Evolutionary conservation across 2,329 filamentous ascomycete genomes (phyloP).

Genomic region (Cercospora brassicicola): DNA sequence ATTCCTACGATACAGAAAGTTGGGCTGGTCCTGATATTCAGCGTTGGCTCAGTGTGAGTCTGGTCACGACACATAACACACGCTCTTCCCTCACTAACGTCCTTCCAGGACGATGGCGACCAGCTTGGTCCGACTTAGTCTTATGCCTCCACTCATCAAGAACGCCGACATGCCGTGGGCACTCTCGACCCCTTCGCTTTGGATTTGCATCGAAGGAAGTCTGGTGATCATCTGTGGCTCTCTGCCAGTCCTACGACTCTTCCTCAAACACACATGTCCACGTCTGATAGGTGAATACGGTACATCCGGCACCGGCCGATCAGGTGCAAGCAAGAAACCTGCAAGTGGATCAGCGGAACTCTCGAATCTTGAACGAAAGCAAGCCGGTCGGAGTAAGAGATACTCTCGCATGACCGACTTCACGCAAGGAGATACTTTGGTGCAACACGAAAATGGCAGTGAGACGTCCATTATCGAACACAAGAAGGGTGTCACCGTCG

Average conservation of each 20-base stretch:
- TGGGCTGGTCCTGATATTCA: slow-evolving; percentile 19
- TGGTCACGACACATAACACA: neutral
- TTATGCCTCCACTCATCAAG: slow-evolving; percentile 20
- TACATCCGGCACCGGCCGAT: slow-evolving; percentile 1
- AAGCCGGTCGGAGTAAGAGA: slow-evolving; percentile 1
- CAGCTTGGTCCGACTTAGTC: slow-evolving; percentile 19
- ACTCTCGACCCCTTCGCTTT: slow-evolving; percentile 18
- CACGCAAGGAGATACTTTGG: slow-evolving; percentile 14
- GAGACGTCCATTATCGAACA: slow-evolving; percentile 17
- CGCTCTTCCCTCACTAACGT: neutral
- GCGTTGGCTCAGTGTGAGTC: slow-evolving; percentile 22
- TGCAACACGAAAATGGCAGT: slow-evolving; percentile 16
- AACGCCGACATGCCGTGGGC: slow-evolving; percentile 18
- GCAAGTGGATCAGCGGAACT: slow-evolving; percentile 15
- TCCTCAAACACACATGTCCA: slow-evolving; percentile 24
- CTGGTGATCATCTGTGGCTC: slow-evolving; percentile 25
- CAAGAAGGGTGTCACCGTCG: neutral
- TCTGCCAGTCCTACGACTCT: slow-evolving; percentile 22
- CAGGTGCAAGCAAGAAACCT: neutral
- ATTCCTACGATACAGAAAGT: slow-evolving; percentile 11
- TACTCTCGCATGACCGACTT: slow-evolving; percentile 19
- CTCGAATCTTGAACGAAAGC: slow-evolving; percentile 16
- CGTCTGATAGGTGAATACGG: slow-evolving; percentile 20
- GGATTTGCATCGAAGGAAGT: slow-evolving; percentile 26
- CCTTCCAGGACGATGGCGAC: slow-evolving; percentile 19